These are phyloP conservation scores for Solanum chacoense DNA, from an alignment of 305 asterid species.

Conservation along the genomic window DNA sequence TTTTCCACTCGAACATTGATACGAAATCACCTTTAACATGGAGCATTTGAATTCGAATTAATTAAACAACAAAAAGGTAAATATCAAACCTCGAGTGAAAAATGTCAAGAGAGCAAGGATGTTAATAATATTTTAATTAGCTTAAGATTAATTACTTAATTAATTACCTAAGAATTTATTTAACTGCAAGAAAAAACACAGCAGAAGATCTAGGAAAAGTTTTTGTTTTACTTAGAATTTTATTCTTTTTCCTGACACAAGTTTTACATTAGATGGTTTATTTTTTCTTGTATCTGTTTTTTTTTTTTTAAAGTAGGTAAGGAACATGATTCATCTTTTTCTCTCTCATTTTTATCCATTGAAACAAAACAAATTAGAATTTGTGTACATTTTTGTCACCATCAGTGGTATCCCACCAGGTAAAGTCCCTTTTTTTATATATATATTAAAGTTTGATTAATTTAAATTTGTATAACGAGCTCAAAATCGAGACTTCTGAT, in stretches of 20 bases:
- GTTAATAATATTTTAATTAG: not conserved
- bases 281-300: not conserved
- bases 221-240: not conserved
- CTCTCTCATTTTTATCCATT: slow-evolving; percentile 1
- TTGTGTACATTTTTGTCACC: slow-evolving; percentile 12
- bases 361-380: not conserved
- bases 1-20: no score
- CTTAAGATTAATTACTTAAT: not conserved
- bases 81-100: not conserved
- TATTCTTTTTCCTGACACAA: not conserved
- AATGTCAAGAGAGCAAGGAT: not conserved
- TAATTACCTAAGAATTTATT: not conserved
- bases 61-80: not conserved
- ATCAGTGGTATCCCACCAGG: slow-evolving; percentile 14
- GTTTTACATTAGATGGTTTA: not conserved
- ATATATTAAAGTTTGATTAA: not conserved
- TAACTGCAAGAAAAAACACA: not conserved
- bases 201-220: slow-evolving; percentile 3
- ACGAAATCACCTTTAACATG: not conserved
- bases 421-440: no score
- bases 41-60: not conserved
- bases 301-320: not conserved
- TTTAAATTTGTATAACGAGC: not conserved
- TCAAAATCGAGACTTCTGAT: not conserved
- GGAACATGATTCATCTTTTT: not conserved